Evolutionary conservation across 257 asterid species (phyloP).

Genomic region (Nicotiana otophora): DNA sequence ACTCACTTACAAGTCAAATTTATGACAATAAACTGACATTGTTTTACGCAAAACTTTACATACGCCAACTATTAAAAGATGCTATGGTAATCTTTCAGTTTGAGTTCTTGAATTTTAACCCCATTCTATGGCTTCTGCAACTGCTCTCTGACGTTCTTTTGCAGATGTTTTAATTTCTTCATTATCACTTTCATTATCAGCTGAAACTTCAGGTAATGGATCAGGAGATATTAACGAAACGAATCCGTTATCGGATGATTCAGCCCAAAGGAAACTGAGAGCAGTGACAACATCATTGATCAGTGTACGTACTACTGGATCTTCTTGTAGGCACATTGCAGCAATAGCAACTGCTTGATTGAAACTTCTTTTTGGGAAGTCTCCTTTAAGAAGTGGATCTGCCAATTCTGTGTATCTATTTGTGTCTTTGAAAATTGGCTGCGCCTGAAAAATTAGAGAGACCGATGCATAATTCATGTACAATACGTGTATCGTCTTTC

Average conservation of each 20-base stretch:
- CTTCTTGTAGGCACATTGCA: slow-evolving; percentile 84
- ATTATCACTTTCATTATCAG: background rate
- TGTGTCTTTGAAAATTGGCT: slow-evolving; percentile 65
- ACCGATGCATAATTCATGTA: background rate
- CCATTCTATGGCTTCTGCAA: slow-evolving; percentile 94
- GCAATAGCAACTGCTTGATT: slow-evolving; percentile 78
- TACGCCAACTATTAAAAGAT: background rate
- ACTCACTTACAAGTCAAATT: background rate
- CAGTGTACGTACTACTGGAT: slow-evolving; percentile 50
- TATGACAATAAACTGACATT: background rate
- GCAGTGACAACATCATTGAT: slow-evolving; percentile 88
- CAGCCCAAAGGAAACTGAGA: slow-evolving; percentile 51
- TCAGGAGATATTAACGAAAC: background rate
- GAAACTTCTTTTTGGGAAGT: slow-evolving; percentile 51
- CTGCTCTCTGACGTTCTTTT: slow-evolving; percentile 52
- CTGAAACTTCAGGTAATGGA: slow-evolving; percentile 12
- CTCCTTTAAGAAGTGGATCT: slow-evolving; percentile 54
- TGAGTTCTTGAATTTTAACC: slow-evolving; percentile 53
- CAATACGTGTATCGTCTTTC: fast-evolving
- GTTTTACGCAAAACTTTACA: background rate
- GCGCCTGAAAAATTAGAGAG: slow-evolving; percentile 33
- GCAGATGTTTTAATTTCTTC: slow-evolving; percentile 13
- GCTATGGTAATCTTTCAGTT: slow-evolving; percentile 1
- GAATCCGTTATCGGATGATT: slow-evolving; percentile 14
- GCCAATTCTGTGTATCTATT: slow-evolving; percentile 43